Evolutionary conservation across 768 basidiomycete species (phyloP).

Genomic region (Lactifluus hygrophoroides): DNA sequence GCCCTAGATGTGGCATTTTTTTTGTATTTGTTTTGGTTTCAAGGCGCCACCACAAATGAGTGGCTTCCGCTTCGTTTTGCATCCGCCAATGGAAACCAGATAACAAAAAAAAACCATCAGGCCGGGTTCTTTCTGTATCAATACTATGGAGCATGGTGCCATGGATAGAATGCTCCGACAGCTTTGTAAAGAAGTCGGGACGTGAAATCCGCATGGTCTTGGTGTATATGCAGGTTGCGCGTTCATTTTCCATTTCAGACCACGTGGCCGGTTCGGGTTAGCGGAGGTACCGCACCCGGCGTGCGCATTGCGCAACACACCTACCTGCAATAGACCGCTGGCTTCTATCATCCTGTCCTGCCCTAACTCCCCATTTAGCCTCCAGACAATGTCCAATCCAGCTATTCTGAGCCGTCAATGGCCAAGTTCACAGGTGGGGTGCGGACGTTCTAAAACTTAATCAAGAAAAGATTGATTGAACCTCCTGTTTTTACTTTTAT

Average conservation of each 20-base stretch:
- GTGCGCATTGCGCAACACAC: not conserved
- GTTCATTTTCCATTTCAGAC: not conserved
- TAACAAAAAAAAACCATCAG: not conserved
- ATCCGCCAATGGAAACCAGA: not conserved
- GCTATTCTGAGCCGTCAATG: not conserved
- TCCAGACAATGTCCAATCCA: not conserved
- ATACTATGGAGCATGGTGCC: not conserved
- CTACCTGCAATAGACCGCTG: not conserved
- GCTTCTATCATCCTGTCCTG: not conserved
- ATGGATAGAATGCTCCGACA: not conserved
- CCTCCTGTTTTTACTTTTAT: slow-evolving; percentile 6
- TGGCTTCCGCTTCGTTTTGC: not conserved
- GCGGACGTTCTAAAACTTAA: not conserved
- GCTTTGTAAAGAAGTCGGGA: not conserved
- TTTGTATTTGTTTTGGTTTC: slow-evolving; percentile 5
- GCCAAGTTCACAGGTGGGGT: not conserved
- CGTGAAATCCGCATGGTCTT: not conserved
- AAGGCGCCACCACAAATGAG: not conserved
- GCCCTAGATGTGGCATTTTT: not conserved
- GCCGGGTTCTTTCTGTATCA: not conserved
- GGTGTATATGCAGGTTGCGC: slow-evolving; percentile 1
- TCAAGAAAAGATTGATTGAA: slow-evolving; percentile 14
- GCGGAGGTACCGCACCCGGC: not conserved
- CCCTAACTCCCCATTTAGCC: not conserved
- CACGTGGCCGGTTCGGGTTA: slow-evolving; percentile 2